Percentiles rank a stretch among this genome's conserved stretches.
Conservation (phyloP, 805 yeast species). For the Lachancea nothofagi region DNA sequence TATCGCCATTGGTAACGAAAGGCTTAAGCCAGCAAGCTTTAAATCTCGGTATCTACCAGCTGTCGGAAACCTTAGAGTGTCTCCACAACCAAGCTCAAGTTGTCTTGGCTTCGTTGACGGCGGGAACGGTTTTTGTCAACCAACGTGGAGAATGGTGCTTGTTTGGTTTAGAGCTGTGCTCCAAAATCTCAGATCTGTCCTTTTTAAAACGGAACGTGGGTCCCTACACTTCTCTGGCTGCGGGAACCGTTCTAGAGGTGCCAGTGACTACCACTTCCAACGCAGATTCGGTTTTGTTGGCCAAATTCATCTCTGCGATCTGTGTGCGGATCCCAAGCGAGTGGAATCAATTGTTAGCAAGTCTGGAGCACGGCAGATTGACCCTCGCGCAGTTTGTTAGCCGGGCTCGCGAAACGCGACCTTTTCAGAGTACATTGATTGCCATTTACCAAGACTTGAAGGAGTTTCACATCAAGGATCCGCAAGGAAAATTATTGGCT, state of each 20-base stretch:
- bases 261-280: slow-evolving; percentile 10
- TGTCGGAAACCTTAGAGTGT: slow-evolving; percentile 23
- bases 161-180: slow-evolving; percentile 65
- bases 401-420: slow-evolving; percentile 28
- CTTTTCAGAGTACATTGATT: slow-evolving; percentile 41
- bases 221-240: slow-evolving; percentile 1
- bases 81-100: slow-evolving; percentile 32
- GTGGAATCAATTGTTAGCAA: slow-evolving; percentile 26
- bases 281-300: slow-evolving; percentile 27
- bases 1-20: slow-evolving; percentile 20
- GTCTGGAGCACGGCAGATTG: slow-evolving; percentile 19
- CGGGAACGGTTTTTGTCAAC: slow-evolving; percentile 57
- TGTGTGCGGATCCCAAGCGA: slow-evolving; percentile 37
- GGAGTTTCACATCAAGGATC: slow-evolving; percentile 49
- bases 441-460: slow-evolving; percentile 47
- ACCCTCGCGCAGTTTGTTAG: slow-evolving; percentile 33
- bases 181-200: slow-evolving; percentile 45
- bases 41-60: slow-evolving; percentile 24
- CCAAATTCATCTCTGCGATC: slow-evolving; percentile 37
- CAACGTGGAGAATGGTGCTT: slow-evolving; percentile 76
- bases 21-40: slow-evolving; percentile 16
- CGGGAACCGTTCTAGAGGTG: slow-evolving; percentile 9
- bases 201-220: slow-evolving; percentile 19
- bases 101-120: slow-evolving; percentile 58
- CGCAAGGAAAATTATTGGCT: slow-evolving; percentile 45